Evolutionary conservation across 805 yeast species (phyloP), one percentile per base, ranked within the genome.

Genomic region (Candida vartiovaarae): DNA sequence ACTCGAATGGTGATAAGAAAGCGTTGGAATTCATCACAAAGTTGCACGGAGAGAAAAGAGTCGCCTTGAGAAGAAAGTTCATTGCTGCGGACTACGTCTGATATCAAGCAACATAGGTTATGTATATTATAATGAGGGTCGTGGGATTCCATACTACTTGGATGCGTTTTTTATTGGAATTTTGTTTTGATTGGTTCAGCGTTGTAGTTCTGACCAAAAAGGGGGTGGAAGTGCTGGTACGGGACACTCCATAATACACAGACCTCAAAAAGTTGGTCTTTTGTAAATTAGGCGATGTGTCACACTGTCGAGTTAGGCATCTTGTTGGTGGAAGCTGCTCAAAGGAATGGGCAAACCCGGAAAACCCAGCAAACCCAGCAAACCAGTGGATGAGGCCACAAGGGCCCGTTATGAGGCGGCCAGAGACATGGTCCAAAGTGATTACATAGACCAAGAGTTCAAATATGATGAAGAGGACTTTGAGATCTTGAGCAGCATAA

Each of bases 401-500:
- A 41, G 40, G 37, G 44, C 39, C 8, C 8, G 23, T 9, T 51
- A 50, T 42, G 36, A 47, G 3, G 34, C 39, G 11, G 39, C 38
- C 3, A 48, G 47, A 2, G 26, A 38, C 4, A 32, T 23, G 20
- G 34, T 46, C 10, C 41, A 43, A 11, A 8, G 34, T 6, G 10
- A 42, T 5, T 51, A 50, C 32, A 38, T 38, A 5, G 42, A 41
- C 10, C 10, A 32, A 4, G 51, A 51, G 35, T 39, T 37, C 44
- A 45, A 43, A 15, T 33, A 40, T 36, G 38, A 38, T 2, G 50
- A 58, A 5, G 42, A 44, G 9, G 67, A 67, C 5, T 80, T 84
- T 55, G 75, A 79, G 49, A 60, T 87, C 11, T 63, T 87, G 28
- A 75, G 89, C 34, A 80, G 95, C 2, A 71, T 88, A 33, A 67